Conservation (phyloP, 495 filamentous ascomycete genomes). For the Trichoderma gamsii region DNA sequence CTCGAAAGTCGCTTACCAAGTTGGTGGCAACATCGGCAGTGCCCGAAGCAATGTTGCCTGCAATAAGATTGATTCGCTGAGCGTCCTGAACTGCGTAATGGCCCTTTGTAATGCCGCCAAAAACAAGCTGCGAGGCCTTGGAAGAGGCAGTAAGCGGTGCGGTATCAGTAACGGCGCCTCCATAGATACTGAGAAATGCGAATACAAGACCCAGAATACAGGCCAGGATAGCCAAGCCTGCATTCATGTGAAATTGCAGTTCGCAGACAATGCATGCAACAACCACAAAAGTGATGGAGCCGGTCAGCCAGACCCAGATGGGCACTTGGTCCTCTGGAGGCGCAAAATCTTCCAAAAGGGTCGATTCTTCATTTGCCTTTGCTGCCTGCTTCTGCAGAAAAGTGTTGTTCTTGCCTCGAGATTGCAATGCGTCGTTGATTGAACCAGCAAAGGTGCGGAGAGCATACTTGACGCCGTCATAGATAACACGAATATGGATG, state of each 20-base stretch:
- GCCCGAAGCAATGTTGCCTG: slow-evolving; percentile 48
- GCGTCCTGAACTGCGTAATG: slow-evolving; percentile 35
- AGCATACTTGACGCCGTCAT: slow-evolving; percentile 43
- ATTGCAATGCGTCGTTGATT: slow-evolving; percentile 34
- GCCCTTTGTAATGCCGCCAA: slow-evolving; percentile 48
- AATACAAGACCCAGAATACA: slow-evolving; percentile 60
- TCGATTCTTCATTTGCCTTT: slow-evolving; percentile 25
- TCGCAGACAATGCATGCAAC: slow-evolving; percentile 53
- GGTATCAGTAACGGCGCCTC: slow-evolving; percentile 55
- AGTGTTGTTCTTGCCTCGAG: slow-evolving; percentile 37
- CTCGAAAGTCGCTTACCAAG: slow-evolving; percentile 51
- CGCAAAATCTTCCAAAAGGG: slow-evolving; percentile 47
- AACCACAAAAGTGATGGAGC: slow-evolving; percentile 47
- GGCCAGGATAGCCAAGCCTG: slow-evolving; percentile 55
- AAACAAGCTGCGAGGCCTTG: slow-evolving; percentile 53
- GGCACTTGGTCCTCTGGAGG: slow-evolving; percentile 50
- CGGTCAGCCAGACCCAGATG: slow-evolving; percentile 55
- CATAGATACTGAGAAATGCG: slow-evolving; percentile 62
- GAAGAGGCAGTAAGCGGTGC: slow-evolving; percentile 56
- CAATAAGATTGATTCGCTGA: slow-evolving; percentile 51
- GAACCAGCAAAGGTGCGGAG: slow-evolving; percentile 41
- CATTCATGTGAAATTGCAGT: slow-evolving; percentile 55
- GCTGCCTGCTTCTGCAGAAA: slow-evolving; percentile 43
- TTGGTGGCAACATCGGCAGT: slow-evolving; percentile 46
- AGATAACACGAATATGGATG: slow-evolving; percentile 56